Percentiles rank a stretch among this genome's conserved stretches.
These are phyloP conservation scores for Tuber aestivum DNA, from an alignment of 495 filamentous ascomycete genomes.

Conservation along the genomic window DNA sequence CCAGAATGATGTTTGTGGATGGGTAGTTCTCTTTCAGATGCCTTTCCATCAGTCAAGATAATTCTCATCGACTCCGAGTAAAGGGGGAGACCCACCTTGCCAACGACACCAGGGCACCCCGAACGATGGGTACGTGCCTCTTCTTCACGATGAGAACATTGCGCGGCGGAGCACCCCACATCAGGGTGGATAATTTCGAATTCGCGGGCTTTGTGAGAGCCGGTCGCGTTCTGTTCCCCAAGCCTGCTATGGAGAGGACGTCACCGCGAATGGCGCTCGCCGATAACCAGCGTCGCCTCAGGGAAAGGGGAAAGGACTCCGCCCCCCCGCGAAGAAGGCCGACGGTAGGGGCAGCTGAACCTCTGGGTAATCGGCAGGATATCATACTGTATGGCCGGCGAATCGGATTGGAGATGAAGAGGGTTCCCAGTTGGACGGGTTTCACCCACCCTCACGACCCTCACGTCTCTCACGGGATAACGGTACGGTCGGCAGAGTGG, in stretches of 20 bases:
- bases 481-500: background rate
- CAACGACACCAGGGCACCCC: slow-evolving; percentile 67
- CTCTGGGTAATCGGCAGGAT: background rate
- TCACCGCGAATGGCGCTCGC: background rate
- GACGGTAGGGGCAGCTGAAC: background rate
- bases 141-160: slow-evolving; percentile 91
- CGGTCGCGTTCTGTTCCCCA: background rate
- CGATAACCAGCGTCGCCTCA: background rate
- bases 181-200: slow-evolving; percentile 66
- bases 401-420: background rate
- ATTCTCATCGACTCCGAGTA: background rate
- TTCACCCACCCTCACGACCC: background rate
- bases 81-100: slow-evolving; percentile 51
- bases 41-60: slow-evolving; percentile 44
- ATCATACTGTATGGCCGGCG: background rate
- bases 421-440: background rate
- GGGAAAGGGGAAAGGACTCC: background rate
- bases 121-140: slow-evolving; percentile 63
- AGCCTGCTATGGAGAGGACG: background rate
- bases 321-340: slow-evolving; percentile 4
- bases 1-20: slow-evolving; percentile 72
- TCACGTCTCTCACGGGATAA: background rate
- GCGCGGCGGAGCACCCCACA: slow-evolving; percentile 82
- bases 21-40: slow-evolving; percentile 78
- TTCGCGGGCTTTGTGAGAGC: slow-evolving; percentile 40